Conservation (phyloP, 225 moss, liverwort and hornwort genomes). For the Polytrichum commune region DNA sequence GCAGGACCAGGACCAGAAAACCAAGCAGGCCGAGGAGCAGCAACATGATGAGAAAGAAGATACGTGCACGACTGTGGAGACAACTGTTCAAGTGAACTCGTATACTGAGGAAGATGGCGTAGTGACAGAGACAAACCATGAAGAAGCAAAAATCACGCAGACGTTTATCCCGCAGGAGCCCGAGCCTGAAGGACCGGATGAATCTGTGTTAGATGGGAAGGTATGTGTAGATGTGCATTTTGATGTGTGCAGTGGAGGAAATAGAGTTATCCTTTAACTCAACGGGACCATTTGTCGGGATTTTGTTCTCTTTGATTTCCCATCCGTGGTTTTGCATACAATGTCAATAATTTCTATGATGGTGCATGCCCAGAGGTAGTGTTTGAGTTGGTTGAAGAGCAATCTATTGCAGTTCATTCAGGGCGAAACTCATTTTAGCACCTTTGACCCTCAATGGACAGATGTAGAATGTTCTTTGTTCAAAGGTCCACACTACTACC, state of each 20-base stretch:
- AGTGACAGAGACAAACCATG: conserved; percentile 25
- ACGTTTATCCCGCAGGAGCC: not conserved
- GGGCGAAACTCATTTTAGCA: too few relatives aligned
- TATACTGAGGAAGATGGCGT: conserved; percentile 13
- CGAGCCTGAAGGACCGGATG: conserved; percentile 12
- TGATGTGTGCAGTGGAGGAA: not conserved
- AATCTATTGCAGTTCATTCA: too few relatives aligned
- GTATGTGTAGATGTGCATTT: not conserved
- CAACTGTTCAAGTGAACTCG: not conserved
- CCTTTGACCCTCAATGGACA: too few relatives aligned
- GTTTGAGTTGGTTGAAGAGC: too few relatives aligned
- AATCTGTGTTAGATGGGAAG: conserved; percentile 11
- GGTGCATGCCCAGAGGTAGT: too few relatives aligned
- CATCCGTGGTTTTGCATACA: too few relatives aligned
- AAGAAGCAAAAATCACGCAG: conserved; percentile 5
- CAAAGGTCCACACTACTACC: too few relatives aligned
- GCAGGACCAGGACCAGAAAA: not conserved
- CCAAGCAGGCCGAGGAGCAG: not conserved
- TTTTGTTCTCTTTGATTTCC: too few relatives aligned
- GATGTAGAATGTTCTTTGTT: too few relatives aligned
- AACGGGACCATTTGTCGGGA: too few relatives aligned
- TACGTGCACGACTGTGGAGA: not conserved
- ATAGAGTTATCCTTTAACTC: too few relatives aligned
- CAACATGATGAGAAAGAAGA: not conserved
- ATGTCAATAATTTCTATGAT: too few relatives aligned